A percentile compares a stretch with the other conserved stretches of the same genome.
Conservation (phyloP, 169 alveolate species). For the Cryptosporidium canis region DNA sequence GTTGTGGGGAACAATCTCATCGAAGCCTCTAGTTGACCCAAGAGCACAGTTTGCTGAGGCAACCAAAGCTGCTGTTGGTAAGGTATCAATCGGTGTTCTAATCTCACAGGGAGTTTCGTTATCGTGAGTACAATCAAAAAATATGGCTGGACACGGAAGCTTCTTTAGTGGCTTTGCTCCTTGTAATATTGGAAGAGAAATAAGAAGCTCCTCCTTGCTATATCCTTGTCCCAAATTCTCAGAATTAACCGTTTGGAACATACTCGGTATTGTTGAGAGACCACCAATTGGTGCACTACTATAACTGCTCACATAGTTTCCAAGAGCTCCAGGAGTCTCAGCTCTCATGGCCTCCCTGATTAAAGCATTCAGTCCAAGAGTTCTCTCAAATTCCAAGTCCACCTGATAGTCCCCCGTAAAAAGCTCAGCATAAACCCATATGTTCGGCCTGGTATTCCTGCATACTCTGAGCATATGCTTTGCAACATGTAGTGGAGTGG, state of each 20-base stretch:
- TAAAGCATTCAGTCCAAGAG: slow-evolving; percentile 88
- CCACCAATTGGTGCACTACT: slow-evolving; percentile 72
- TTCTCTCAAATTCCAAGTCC: slow-evolving; percentile 86
- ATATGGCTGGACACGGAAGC: slow-evolving; percentile 80
- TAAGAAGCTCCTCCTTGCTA: neutral
- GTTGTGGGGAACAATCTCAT: slow-evolving; percentile 84
- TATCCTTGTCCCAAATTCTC: neutral
- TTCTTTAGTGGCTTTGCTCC: slow-evolving; percentile 73
- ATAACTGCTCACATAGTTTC: slow-evolving; percentile 32
- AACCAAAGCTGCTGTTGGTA: slow-evolving; percentile 85
- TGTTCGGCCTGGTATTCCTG: slow-evolving; percentile 87
- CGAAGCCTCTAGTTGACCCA: slow-evolving; percentile 93
- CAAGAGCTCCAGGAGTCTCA: slow-evolving; percentile 61
- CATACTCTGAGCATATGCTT: slow-evolving; percentile 88
- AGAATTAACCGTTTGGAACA: slow-evolving; percentile 33
- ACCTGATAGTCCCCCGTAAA: slow-evolving; percentile 87
- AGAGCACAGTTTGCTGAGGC: slow-evolving; percentile 84
- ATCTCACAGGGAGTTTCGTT: slow-evolving; percentile 85
- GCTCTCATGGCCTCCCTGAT: slow-evolving; percentile 88
- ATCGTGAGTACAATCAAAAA: slow-evolving; percentile 93
- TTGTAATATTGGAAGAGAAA: slow-evolving; percentile 44
- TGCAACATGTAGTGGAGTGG: slow-evolving; percentile 92
- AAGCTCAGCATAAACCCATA: slow-evolving; percentile 90
- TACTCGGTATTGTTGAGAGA: slow-evolving; percentile 22
- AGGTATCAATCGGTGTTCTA: slow-evolving; percentile 80